Conservation (phyloP, 225 moss, liverwort and hornwort species). For the Straminergon stramineum region DNA sequence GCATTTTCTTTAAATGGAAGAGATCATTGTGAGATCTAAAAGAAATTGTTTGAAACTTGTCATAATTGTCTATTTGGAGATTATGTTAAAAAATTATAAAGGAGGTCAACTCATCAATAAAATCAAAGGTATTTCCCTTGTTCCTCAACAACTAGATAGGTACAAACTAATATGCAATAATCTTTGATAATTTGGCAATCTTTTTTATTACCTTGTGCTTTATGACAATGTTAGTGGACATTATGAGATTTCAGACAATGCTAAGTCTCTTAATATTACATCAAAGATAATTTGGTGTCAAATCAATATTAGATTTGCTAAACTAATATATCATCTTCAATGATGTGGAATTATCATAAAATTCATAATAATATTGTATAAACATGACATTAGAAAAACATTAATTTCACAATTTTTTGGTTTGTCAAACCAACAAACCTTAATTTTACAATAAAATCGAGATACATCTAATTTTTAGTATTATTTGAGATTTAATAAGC, state of each 20-base stretch:
- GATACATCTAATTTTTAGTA: too few relatives aligned
- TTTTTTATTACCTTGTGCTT: not conserved
- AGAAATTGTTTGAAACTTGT: not conserved
- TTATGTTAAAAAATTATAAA: not conserved
- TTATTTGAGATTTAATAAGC: too few relatives aligned
- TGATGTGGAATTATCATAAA: not conserved
- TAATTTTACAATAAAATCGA: not conserved
- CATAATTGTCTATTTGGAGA: too few relatives aligned
- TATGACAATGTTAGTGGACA: too few relatives aligned
- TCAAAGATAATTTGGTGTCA: not conserved
- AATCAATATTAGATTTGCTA: not conserved
- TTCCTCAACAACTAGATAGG: not conserved
- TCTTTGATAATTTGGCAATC: not conserved
- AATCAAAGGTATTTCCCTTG: not conserved
- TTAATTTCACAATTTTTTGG: not conserved
- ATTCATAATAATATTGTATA: not conserved
- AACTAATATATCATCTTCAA: not conserved
- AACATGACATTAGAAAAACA: not conserved
- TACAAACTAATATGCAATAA: not conserved
- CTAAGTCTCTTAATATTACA: not conserved
- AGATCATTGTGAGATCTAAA: not conserved
- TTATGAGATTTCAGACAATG: not conserved
- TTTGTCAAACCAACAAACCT: not conserved
- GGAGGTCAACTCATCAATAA: not conserved
- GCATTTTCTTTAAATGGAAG: not conserved